Conservation (phyloP, 2,329 filamentous ascomycete genomes). For the Diaporthe vaccinii region DNA sequence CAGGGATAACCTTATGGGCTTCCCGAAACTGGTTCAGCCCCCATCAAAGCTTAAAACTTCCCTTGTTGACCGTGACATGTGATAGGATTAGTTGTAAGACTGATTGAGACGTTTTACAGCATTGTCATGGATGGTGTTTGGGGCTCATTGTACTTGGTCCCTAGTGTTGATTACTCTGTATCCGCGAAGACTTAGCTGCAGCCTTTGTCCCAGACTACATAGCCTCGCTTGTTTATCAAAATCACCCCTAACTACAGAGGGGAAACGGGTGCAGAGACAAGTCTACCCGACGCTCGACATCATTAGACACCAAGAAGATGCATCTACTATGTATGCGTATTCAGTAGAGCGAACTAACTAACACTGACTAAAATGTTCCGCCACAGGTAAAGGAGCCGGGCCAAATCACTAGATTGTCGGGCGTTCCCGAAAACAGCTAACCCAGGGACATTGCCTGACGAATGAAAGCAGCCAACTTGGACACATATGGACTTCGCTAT, state of each 20-base stretch:
- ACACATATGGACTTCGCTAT: slow-evolving; percentile 2
- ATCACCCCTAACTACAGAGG: no score
- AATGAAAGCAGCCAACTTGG: neutral
- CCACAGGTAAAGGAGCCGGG: neutral
- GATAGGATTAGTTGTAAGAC: neutral
- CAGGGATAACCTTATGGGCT: slow-evolving; percentile 3
- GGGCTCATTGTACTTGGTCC: neutral
- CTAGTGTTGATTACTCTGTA: neutral
- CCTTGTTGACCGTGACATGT: neutral
- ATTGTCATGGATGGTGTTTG: neutral
- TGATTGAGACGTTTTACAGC: neutral
- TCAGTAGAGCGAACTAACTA: no score
- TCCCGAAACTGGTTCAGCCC: neutral
- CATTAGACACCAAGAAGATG: no score
- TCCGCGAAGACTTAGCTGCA: neutral
- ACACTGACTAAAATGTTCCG: no score
- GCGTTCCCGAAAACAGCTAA: neutral
- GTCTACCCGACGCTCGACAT: no score
- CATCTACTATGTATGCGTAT: no score
- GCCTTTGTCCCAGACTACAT: no score
- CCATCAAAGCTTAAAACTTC: neutral
- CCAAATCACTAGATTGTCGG: neutral
- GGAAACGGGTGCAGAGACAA: no score
- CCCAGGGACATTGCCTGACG: neutral
- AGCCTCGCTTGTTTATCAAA: no score